Evolutionary conservation across 805 yeast species (phyloP), one percentile per base, ranked within the genome.

Genomic region (Yarrowia sp.): DNA sequence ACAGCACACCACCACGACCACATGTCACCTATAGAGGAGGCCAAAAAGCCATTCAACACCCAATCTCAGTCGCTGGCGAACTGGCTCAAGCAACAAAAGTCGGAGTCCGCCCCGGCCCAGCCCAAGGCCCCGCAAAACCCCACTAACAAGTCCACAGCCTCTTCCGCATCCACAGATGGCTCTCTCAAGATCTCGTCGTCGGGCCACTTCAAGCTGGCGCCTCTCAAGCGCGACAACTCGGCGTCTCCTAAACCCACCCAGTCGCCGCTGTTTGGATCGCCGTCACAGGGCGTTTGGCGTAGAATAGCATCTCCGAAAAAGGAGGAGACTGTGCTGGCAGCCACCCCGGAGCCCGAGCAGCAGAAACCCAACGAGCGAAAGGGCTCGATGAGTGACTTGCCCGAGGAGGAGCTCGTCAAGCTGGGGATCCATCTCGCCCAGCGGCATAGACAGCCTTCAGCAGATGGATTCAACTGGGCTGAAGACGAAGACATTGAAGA

Each of bases 401-500:
- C 67, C 56, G 79, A 78, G 69, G 80, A 77, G 61, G 80, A 79
- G 56, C 74, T 78, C 40, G 69, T 72, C 69, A 76, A 75, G 65
- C 73, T 71, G 69, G 81, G 81, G 8, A 79, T 79, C 52, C 75
- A 74, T 40, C 73, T 78, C 19, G 75, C 80, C 3, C 75, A 74
- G 38, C 71, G 80, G 26, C 71, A 73, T 15, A 53, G 69, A 26
- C 71, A 69, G 41, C 64, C 48, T 3, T 45, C 71, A 2, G 69
- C 70, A 15, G 70, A 74, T 35, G 74, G 75, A 53, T 70, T 76
- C 70, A 75, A 75, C 71, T 79, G 82, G 82, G 81, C 75, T 45
- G 78, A 76, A 58, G 78, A 76, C 46, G 81, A 77, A 64, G 81
- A 78, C 65, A 59, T 59, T 53, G 82, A 79, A 59, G 82, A 79